Evolutionary conservation across 2,329 filamentous ascomycete species (phyloP).

Genomic region (Epichloe bromicola): DNA sequence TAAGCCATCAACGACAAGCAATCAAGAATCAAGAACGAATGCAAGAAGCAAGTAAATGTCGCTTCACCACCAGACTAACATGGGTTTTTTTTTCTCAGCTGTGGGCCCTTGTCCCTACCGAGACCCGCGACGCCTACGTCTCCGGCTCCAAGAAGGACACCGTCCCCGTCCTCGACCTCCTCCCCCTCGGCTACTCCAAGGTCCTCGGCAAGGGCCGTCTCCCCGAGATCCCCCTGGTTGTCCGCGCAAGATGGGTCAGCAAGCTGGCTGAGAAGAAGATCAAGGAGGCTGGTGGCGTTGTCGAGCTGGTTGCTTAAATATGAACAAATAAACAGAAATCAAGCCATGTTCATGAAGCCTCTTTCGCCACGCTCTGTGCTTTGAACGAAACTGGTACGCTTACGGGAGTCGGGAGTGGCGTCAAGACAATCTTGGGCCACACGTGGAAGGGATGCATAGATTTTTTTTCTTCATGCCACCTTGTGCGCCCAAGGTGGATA

Average conservation of each 20-base stretch:
- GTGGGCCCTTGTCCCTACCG: constrained; percentile 85
- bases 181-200: constrained; percentile 92
- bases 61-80: constrained; percentile 14
- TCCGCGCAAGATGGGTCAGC: constrained; percentile 90
- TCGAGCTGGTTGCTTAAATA: constrained; percentile 79
- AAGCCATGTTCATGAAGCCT: background rate
- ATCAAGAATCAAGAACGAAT: background rate
- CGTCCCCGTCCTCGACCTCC: constrained; percentile 94
- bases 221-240: constrained; percentile 84
- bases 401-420: constrained; percentile 5
- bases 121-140: constrained; percentile 90
- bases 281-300: constrained; percentile 89
- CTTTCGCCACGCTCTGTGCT: background rate
- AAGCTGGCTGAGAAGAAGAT: constrained; percentile 98
- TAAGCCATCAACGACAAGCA: no score
- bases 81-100: constrained; percentile 42
- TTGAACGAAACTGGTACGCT: background rate
- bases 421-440: background rate
- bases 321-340: constrained; percentile 1
- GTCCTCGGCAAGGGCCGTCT: constrained; percentile 96
- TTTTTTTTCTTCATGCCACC: constrained; percentile 1
- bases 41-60: background rate
- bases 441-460: background rate
- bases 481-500: constrained; percentile 4
- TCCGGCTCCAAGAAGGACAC: constrained; percentile 70